Conservation (phyloP, 2,329 filamentous ascomycete genomes). For the Aspergillus japonicus region DNA sequence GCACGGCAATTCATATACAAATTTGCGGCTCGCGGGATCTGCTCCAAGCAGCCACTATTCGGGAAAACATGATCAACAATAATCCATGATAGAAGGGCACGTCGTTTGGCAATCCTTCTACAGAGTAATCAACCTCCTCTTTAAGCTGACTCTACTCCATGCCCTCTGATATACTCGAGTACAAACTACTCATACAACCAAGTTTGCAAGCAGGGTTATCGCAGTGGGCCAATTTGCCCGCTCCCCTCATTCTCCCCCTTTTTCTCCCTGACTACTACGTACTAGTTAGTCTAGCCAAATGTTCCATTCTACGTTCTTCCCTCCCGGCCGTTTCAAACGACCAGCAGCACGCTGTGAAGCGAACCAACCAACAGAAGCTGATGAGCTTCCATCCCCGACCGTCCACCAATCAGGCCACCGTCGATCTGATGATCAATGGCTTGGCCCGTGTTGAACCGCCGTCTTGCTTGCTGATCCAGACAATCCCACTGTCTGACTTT, state of each 20-base stretch:
- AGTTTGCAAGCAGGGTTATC: too few relatives aligned
- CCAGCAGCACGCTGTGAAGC: not conserved
- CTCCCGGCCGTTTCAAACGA: conserved; percentile 11
- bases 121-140: too few relatives aligned
- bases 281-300: too few relatives aligned
- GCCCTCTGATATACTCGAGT: too few relatives aligned
- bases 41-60: not conserved
- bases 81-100: too few relatives aligned
- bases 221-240: not conserved
- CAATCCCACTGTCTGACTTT: too few relatives aligned
- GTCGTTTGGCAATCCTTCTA: too few relatives aligned
- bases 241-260: conserved; percentile 3
- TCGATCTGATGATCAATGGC: conserved; percentile 24
- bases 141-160: too few relatives aligned
- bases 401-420: conserved; percentile 17
- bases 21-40: not conserved
- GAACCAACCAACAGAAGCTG: conserved; percentile 1
- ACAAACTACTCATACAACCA: too few relatives aligned
- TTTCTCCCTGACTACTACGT: not conserved
- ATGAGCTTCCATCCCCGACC: not conserved
- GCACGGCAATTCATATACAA: not conserved
- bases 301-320: not conserved
- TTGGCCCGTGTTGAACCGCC: conserved; percentile 18
- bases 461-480: not conserved
- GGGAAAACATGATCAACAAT: too few relatives aligned